Conservation (phyloP, 2,329 filamentous ascomycete genomes). For the Cadophora gregata region DNA sequence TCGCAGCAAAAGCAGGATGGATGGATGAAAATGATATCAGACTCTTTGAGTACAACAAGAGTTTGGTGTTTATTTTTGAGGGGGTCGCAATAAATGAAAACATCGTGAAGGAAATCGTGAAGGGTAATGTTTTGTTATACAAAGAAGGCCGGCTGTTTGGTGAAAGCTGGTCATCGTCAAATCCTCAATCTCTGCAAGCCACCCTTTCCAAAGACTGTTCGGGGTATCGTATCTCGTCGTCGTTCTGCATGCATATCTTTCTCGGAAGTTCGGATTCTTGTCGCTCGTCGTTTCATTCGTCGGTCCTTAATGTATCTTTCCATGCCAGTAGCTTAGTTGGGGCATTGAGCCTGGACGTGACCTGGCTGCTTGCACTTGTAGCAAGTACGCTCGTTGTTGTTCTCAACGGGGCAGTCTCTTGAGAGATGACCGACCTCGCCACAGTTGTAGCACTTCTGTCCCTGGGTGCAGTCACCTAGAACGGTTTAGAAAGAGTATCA, state of each 20-base stretch:
- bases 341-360: conserved; percentile 85
- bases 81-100: conserved; percentile 25
- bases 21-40: not conserved
- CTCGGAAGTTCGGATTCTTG: conserved; percentile 38
- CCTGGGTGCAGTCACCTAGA: conserved; percentile 91
- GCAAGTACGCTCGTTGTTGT: conserved; percentile 91
- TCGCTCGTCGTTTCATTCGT: conserved; percentile 28
- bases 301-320: conserved; percentile 37
- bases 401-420: conserved; percentile 94
- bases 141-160: conserved; percentile 39
- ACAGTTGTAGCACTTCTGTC: conserved; percentile 99
- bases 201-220: conserved; percentile 42
- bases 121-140: conserved; percentile 38
- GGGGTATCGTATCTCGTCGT: conserved; percentile 40
- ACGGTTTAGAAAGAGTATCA: conserved; percentile 18
- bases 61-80: conserved; percentile 23
- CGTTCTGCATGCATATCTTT: conserved; percentile 38
- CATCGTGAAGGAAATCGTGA: conserved; percentile 17
- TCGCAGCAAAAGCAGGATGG: not conserved
- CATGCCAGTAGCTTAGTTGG: conserved; percentile 64
- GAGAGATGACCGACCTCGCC: conserved; percentile 79
- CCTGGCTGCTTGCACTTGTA: conserved; percentile 85
- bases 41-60: not conserved
- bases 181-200: conserved; percentile 44
- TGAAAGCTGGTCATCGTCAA: conserved; percentile 32